A percentile compares a stretch with the other conserved stretches of the same genome.
phyloP scores from a whole-genome alignment of 148 eudicot genomes.

The Camellia lanceoleosa region DNA sequence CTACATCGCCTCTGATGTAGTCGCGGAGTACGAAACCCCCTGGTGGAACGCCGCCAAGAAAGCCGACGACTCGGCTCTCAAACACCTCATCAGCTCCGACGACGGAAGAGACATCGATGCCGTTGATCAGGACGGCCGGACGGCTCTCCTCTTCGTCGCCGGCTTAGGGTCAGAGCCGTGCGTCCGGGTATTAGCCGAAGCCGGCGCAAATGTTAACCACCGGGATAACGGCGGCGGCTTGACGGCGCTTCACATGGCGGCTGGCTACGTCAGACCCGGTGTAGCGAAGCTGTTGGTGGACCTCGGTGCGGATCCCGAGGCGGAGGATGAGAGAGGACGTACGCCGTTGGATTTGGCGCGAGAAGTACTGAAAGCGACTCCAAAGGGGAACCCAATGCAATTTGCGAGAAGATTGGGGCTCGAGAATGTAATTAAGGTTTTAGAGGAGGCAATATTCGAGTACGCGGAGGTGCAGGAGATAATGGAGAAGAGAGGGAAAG shows the following conservation, averaged over 20 bases:
- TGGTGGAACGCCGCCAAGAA: constrained; percentile 97
- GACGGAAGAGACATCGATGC: constrained; percentile 59
- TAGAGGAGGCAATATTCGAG: constrained; percentile 75
- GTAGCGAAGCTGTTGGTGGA: constrained; percentile 44
- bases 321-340: constrained; percentile 52
- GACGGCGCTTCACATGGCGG: constrained; percentile 90
- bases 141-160: constrained; percentile 73
- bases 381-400: constrained; percentile 66
- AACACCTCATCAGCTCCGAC: constrained; percentile 30
- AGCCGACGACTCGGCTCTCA: constrained; percentile 54
- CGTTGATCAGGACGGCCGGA: constrained; percentile 78
- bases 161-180: constrained; percentile 79
- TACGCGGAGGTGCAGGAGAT: constrained; percentile 82
- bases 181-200: constrained; percentile 43
- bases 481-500: constrained; percentile 85
- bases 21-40: constrained; percentile 78
- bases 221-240: constrained; percentile 54
- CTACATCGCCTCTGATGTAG: constrained; percentile 67
- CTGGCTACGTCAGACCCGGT: constrained; percentile 69
- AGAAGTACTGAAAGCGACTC: constrained; percentile 56
- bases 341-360: constrained; percentile 65
- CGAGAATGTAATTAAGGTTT: constrained; percentile 48
- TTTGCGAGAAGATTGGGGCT: constrained; percentile 71
- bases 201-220: constrained; percentile 62
- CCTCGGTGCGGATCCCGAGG: constrained; percentile 61